A percentile compares a stretch with the other conserved stretches of the same genome.
These are phyloP conservation scores for Phialophora chinensis DNA, from an alignment of 2,329 filamentous ascomycete genomes.

Conservation along the genomic window DNA sequence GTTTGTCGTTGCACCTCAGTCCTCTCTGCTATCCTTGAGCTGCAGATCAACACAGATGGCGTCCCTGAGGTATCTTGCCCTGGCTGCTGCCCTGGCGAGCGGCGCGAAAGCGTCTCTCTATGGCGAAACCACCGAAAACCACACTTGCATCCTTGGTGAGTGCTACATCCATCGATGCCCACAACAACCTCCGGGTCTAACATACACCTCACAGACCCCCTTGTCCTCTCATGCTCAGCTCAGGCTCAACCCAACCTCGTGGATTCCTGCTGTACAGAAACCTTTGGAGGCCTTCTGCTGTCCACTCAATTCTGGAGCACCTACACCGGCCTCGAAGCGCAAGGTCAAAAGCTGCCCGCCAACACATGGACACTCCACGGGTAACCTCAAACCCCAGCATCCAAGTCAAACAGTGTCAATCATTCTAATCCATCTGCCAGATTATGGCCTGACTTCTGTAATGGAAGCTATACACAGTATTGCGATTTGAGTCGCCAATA, in stretches of 20 bases:
- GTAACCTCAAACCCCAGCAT: slow-evolving; percentile 37
- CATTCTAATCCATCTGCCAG: slow-evolving; percentile 50
- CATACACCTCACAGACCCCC: slow-evolving; percentile 22
- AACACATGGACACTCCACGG: slow-evolving; percentile 17
- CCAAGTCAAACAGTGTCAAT: background rate
- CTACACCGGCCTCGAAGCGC: slow-evolving; percentile 64
- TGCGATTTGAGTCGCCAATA: slow-evolving; percentile 69
- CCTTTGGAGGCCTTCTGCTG: slow-evolving; percentile 67
- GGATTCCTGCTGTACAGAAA: slow-evolving; percentile 70
- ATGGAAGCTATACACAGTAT: slow-evolving; percentile 69
- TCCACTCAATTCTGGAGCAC: slow-evolving; percentile 70
- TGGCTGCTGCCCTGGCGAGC: slow-evolving; percentile 19
- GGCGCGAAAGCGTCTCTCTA: slow-evolving; percentile 45
- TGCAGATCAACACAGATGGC: slow-evolving; percentile 13
- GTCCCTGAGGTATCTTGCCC: slow-evolving; percentile 15
- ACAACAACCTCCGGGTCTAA: background rate
- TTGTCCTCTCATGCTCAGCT: slow-evolving; percentile 57
- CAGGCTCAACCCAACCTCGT: slow-evolving; percentile 53
- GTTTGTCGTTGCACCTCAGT: background rate
- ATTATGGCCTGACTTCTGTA: slow-evolving; percentile 61
- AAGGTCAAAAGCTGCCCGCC: slow-evolving; percentile 64
- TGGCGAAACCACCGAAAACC: slow-evolving; percentile 59
- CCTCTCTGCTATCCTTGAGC: background rate
- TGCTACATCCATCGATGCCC: background rate
- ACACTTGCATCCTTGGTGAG: slow-evolving; percentile 61